phyloP scores from a whole-genome alignment of 2,329 filamentous ascomycete species.

The Cladosporium cucumerinum region DNA sequence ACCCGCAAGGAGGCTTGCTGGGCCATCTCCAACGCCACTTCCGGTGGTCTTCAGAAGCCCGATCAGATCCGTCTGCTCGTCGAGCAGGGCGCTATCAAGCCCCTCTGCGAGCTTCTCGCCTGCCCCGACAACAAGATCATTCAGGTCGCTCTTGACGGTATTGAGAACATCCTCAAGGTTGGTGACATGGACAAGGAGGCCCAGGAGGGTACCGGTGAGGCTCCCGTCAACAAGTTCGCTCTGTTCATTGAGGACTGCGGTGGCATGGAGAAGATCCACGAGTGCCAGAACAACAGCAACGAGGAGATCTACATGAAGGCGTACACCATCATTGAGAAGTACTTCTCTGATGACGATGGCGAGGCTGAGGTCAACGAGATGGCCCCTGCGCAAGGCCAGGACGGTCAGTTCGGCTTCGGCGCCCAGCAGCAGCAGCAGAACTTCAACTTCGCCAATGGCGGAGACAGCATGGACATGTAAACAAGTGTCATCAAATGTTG shows the following conservation, averaged over 20 bases:
- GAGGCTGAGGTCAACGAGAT: conserved; percentile 77
- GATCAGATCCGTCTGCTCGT: conserved; percentile 98
- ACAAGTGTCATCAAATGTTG: not conserved
- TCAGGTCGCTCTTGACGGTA: conserved; percentile 91
- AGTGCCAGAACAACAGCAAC: conserved; percentile 99
- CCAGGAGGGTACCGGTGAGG: conserved; percentile 66
- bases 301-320: conserved; percentile 99
- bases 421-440: conserved; percentile 68
- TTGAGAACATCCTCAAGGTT: conserved; percentile 99
- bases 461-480: conserved; percentile 67
- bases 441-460: conserved; percentile 88
- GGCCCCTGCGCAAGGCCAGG: conserved; percentile 66
- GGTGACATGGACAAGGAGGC: conserved; percentile 97
- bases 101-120: conserved; percentile 86
- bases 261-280: conserved; percentile 99
- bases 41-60: conserved; percentile 94
- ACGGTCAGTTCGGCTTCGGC: conserved; percentile 77
- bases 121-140: conserved; percentile 99
- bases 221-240: conserved; percentile 88
- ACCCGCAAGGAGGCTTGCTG: conserved; percentile 99
- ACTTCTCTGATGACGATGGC: conserved; percentile 98
- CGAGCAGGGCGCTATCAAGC: conserved; percentile 90
- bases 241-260: conserved; percentile 98
- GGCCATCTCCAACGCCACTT: conserved; percentile 98
- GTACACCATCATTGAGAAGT: conserved; percentile 99